Evolutionary conservation across 1,284 basidiomycete species (phyloP), one percentile per base, ranked within the genome.

Genomic region (Cryptococcus sp.): DNA sequence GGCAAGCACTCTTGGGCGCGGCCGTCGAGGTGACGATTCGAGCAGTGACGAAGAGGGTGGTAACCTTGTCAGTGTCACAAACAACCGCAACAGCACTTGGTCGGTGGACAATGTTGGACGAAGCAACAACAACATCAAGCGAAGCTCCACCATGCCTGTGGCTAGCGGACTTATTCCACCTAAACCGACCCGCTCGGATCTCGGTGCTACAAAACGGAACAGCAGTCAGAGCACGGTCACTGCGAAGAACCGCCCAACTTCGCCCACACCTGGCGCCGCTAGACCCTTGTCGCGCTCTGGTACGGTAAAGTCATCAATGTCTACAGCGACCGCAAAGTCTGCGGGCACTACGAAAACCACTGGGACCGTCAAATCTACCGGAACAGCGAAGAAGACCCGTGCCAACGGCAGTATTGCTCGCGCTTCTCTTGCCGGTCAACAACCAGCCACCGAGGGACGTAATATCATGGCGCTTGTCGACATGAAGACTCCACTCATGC

Each of bases 391-490:
- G 51, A 66, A 66, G 54, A 69, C 63, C 3, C 53, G 68, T 19
- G 51, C 63, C 20, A 75, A 73, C 46, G 69, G 72, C 13, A 66
- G 62, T 45, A 69, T 73, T 40, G 52, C 70, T 17, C 66, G 72
- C 43, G 58, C 69, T 10, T 59, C 63, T 3, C 20, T 63, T 11
- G 57, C 56, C 16, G 11, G 52, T 15, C 59, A 61, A 37, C 66
- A 63, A 40, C 2, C 29, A 10, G 62, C 63, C 20, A 59, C 62
- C 10, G 60, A 60, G n/a, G 65, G 63, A 7, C 56, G 61, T n/a
- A 73, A 56, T 55, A 73, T 75, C 61, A 74, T 76, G 74, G 64
- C 70, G 10, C 62, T 75, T 0, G 65, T 72, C 15, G 68, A 74
- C 48, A 34, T 34, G 29, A 29, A 57, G n/a, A 52, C 64, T 11